Evolutionary conservation across 106 monocot genomes (phyloP).

Genomic region (Dendrobium catenatum): DNA sequence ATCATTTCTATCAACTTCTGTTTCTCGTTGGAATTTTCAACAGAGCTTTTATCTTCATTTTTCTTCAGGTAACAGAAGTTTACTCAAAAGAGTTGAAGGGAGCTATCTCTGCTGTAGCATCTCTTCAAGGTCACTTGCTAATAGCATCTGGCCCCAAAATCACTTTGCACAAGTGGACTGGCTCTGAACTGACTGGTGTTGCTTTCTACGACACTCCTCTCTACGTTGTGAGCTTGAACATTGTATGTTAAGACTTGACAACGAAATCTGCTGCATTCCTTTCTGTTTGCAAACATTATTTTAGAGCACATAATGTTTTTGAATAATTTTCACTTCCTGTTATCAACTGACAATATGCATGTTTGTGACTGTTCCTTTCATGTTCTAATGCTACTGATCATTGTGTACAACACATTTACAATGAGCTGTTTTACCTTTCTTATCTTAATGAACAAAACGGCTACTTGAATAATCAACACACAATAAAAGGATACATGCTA

Average conservation of each 20-base stretch:
- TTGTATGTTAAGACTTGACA: constrained; percentile 34
- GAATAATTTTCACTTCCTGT: neutral
- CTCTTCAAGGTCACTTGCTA: constrained; percentile 94
- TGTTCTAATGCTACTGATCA: neutral
- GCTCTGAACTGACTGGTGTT: constrained; percentile 87
- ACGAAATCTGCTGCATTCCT: neutral
- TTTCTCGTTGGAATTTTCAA: neutral
- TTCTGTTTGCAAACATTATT: neutral
- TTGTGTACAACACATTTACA: neutral
- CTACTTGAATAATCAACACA: neutral
- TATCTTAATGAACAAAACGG: neutral
- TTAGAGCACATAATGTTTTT: neutral
- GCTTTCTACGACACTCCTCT: constrained; percentile 98
- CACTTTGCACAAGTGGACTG: constrained; percentile 88
- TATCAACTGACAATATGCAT: neutral
- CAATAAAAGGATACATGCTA: neutral
- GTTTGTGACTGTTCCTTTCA: neutral
- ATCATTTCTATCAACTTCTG: neutral
- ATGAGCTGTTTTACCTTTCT: neutral
- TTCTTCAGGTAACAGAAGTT: constrained; percentile 67
- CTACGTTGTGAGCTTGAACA: constrained; percentile 98
- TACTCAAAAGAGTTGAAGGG: constrained; percentile 96
- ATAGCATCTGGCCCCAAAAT: constrained; percentile 97
- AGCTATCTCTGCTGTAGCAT: constrained; percentile 87
- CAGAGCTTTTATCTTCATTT: constrained; percentile 1